phyloP scores from a whole-genome alignment of 495 filamentous ascomycete genomes.

The Aspergillus haitiensis region DNA sequence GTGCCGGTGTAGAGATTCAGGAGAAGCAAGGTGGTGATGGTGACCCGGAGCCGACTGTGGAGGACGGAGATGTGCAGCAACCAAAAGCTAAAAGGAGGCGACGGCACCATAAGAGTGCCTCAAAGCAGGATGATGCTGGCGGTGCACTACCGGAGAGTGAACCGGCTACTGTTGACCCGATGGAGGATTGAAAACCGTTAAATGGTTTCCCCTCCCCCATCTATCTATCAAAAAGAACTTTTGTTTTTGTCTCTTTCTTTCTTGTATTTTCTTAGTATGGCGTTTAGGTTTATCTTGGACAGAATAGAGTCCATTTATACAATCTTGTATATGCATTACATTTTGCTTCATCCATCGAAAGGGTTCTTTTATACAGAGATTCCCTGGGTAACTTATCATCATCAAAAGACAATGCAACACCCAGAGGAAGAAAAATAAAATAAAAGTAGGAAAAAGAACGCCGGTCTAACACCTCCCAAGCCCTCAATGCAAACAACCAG shows the following conservation, averaged over 20 bases:
- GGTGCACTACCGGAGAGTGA: constrained; percentile 19
- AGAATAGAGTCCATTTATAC: constrained; percentile 16
- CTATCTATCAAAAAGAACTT: constrained; percentile 4
- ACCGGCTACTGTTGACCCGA: constrained; percentile 20
- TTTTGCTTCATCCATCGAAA: neutral
- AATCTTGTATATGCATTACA: neutral
- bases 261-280: constrained; percentile 28
- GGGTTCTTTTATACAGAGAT: neutral
- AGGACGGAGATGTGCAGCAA: constrained; percentile 26
- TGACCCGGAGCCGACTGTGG: constrained; percentile 16
- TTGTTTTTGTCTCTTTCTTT: constrained; percentile 19
- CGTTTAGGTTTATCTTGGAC: constrained; percentile 32
- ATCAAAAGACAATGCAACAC: neutral
- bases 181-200: constrained; percentile 25
- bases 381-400: neutral
- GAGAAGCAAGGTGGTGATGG: constrained; percentile 26
- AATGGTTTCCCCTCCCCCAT: constrained; percentile 4
- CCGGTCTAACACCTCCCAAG: neutral
- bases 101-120: constrained; percentile 45
- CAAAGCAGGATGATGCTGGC: constrained; percentile 26
- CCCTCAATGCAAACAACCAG: constrained; percentile 7
- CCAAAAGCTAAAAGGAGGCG: constrained; percentile 49
- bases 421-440: neutral
- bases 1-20: too few relatives aligned
- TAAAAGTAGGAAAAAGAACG: neutral